A percentile compares a stretch with the other conserved stretches of the same genome.
Evolutionary conservation across 768 basidiomycete genomes (phyloP).

Genomic region (Sarcomyxa edulis): DNA sequence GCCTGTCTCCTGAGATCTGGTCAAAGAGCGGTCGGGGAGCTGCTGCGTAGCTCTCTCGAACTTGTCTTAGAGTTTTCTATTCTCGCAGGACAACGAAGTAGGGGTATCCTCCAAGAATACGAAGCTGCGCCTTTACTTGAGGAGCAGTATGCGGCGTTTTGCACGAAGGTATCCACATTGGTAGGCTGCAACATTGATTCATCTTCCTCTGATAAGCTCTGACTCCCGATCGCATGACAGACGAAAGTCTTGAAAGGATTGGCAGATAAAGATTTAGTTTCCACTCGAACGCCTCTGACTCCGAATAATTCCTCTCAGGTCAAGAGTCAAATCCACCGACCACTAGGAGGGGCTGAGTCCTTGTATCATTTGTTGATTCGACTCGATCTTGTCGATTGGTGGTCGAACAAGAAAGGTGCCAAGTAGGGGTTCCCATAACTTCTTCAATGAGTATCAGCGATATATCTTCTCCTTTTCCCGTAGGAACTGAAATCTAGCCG

Average conservation of each 20-base stretch:
- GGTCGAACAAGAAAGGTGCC: too few relatives aligned
- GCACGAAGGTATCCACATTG: slow-evolving; percentile 47
- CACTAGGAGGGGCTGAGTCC: slow-evolving; percentile 48
- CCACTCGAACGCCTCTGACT: not conserved
- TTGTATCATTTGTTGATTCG: slow-evolving; percentile 50
- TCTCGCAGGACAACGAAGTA: slow-evolving; percentile 54
- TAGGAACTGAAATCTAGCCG: too few relatives aligned
- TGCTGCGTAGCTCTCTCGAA: slow-evolving; percentile 59
- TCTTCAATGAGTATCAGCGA: too few relatives aligned
- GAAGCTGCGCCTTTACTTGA: slow-evolving; percentile 54
- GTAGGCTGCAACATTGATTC: slow-evolving; percentile 30
- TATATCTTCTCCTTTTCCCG: too few relatives aligned
- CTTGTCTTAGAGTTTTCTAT: slow-evolving; percentile 63
- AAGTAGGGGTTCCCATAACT: too few relatives aligned
- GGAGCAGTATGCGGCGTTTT: slow-evolving; percentile 48
- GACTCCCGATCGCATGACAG: slow-evolving; percentile 26
- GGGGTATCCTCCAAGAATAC: slow-evolving; percentile 54
- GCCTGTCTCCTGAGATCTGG: slow-evolving; percentile 69
- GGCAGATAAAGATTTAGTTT: slow-evolving; percentile 44
- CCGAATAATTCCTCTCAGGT: not conserved
- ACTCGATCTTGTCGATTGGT: slow-evolving; percentile 56
- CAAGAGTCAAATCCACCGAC: slow-evolving; percentile 14
- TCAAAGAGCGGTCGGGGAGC: slow-evolving; percentile 61
- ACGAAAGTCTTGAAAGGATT: slow-evolving; percentile 48
- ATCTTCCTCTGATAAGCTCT: slow-evolving; percentile 2